Evolutionary conservation across 345 rosid species (phyloP).

Genomic region (Angophora floribunda): DNA sequence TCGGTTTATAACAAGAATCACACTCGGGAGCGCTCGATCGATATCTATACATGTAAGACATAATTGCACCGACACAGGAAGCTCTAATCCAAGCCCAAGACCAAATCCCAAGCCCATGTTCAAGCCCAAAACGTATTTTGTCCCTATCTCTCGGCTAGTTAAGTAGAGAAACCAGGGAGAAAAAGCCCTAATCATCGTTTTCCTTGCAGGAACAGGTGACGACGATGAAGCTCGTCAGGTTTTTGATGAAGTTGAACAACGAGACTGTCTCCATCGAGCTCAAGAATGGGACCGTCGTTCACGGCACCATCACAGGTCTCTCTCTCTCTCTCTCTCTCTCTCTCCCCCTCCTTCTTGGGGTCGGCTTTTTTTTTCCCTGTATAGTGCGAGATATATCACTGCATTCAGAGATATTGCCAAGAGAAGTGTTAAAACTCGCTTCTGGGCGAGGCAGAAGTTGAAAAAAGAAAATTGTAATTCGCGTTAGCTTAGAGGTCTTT

Average conservation of each 20-base stretch:
- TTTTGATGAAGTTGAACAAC: constrained; percentile 96
- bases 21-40: not conserved
- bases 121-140: not conserved
- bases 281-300: constrained; percentile 89
- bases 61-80: not conserved
- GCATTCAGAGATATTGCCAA: not conserved
- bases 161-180: not conserved
- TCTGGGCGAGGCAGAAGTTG: not conserved
- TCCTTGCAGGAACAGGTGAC: not conserved
- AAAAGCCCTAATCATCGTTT: not conserved
- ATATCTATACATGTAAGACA: not conserved
- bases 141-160: not conserved
- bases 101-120: not conserved
- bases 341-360: not conserved
- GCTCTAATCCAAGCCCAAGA: not conserved
- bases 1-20: not conserved
- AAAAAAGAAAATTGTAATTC: accelerated
- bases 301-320: constrained; percentile 89
- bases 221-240: constrained; percentile 64
- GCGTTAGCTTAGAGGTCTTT: not conserved
- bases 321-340: not conserved
- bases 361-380: accelerated
- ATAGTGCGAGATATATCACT: not conserved
- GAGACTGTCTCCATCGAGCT: constrained; percentile 96
- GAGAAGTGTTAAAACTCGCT: not conserved